Percentiles rank a stretch among this genome's conserved stretches.
Conservation (phyloP, 768 basidiomycete species). For the Candolleomyces eurysporus region DNA sequence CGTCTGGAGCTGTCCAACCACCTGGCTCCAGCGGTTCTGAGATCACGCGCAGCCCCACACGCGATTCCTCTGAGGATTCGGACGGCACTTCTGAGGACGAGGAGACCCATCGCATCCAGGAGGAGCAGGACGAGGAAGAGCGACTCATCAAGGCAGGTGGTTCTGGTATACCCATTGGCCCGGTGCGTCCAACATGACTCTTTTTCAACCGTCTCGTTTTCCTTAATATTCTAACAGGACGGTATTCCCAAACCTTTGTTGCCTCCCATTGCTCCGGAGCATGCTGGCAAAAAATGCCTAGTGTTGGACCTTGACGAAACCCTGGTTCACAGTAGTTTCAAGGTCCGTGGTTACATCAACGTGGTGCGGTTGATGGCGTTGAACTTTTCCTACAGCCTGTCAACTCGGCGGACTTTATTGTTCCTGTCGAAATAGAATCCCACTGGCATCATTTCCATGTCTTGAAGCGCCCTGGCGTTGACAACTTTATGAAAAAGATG, state of each 20-base stretch:
- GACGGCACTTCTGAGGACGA: slow-evolving; percentile 70
- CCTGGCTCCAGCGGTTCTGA: slow-evolving; percentile 77
- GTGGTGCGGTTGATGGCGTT: background rate
- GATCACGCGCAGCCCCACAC: slow-evolving; percentile 37
- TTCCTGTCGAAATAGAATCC: slow-evolving; percentile 98
- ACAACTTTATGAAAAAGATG: slow-evolving; percentile 95
- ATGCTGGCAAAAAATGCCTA: slow-evolving; percentile 89
- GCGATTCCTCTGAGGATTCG: slow-evolving; percentile 47
- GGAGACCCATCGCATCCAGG: slow-evolving; percentile 55
- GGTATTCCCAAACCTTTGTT: slow-evolving; percentile 84
- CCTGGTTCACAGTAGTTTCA: slow-evolving; percentile 95
- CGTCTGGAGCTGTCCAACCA: slow-evolving; percentile 87
- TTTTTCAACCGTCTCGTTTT: background rate
- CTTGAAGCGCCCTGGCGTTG: slow-evolving; percentile 96
- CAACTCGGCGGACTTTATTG: slow-evolving; percentile 92
- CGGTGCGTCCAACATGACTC: slow-evolving; percentile 49
- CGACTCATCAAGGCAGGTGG: slow-evolving; percentile 87
- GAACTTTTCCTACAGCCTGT: slow-evolving; percentile 60
- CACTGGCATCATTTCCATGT: slow-evolving; percentile 99
- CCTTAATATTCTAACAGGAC: slow-evolving; percentile 49
- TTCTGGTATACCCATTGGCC: slow-evolving; percentile 90
- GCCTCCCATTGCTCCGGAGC: slow-evolving; percentile 79
- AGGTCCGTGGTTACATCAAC: slow-evolving; percentile 48
- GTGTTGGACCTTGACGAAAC: slow-evolving; percentile 98
- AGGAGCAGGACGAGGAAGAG: slow-evolving; percentile 87